phyloP scores from a whole-genome alignment of 2,329 filamentous ascomycete species.

The Ceratocystis variospora region DNA sequence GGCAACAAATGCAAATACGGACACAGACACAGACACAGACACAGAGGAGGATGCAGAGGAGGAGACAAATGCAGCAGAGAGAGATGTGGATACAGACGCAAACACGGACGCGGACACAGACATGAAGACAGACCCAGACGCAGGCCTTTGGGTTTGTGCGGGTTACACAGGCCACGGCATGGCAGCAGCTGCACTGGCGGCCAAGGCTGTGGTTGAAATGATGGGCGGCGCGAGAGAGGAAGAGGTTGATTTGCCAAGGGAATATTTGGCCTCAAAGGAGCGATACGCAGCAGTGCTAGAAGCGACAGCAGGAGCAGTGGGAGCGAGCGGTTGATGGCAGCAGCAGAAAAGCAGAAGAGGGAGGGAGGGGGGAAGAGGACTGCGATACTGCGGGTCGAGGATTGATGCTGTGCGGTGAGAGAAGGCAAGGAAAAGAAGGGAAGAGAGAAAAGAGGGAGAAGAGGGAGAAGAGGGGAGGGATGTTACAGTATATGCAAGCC shows the following conservation, averaged over 20 bases:
- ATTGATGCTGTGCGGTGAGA: not conserved
- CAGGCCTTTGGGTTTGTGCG: conserved; percentile 47
- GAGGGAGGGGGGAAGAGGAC: not conserved
- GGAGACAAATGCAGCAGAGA: no score
- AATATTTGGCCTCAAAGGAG: conserved; percentile 30
- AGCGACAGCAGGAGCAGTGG: not conserved
- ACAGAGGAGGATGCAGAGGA: no score
- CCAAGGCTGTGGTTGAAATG: conserved; percentile 47
- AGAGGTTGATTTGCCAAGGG: conserved; percentile 32
- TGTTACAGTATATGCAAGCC: no score
- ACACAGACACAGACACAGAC: no score
- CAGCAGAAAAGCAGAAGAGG: not conserved
- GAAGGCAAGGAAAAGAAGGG: not conserved
- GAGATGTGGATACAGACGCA: conserved; percentile 12
- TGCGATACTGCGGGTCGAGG: not conserved
- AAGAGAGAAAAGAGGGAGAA: not conserved
- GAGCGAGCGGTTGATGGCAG: not conserved
- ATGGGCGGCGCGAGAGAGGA: conserved; percentile 33
- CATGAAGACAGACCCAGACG: not conserved
- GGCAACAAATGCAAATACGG: conserved; percentile 28
- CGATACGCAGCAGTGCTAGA: conserved; percentile 20
- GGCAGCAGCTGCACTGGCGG: conserved; percentile 57
- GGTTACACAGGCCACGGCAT: conserved; percentile 66
- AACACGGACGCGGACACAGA: no score
- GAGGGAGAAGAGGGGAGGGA: not conserved